A percentile compares a stretch with the other conserved stretches of the same genome.
Evolutionary conservation across 2,329 filamentous ascomycete genomes (phyloP).

Genomic region (Penicillium sp.): DNA sequence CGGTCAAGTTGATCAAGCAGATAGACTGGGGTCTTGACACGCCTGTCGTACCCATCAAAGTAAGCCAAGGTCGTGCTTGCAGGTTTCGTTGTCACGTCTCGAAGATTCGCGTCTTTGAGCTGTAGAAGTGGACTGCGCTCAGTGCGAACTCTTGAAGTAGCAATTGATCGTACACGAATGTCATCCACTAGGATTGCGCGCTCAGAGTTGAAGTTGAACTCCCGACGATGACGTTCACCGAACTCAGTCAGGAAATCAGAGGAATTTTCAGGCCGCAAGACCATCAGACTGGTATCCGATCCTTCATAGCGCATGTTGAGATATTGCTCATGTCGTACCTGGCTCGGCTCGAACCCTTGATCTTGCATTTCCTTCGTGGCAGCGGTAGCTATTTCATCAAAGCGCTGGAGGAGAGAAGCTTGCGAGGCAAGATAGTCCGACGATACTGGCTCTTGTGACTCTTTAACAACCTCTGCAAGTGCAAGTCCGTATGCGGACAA

Average conservation of each 20-base stretch:
- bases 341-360: constrained; percentile 40
- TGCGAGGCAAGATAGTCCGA: constrained; percentile 46
- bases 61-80: constrained; percentile 43
- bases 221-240: constrained; percentile 76
- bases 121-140: constrained; percentile 66
- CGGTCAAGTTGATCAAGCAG: constrained; percentile 31
- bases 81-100: constrained; percentile 56
- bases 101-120: constrained; percentile 37
- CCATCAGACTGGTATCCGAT: constrained; percentile 46
- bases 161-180: constrained; percentile 79
- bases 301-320: constrained; percentile 48
- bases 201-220: constrained; percentile 85
- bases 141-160: constrained; percentile 55
- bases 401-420: constrained; percentile 56
- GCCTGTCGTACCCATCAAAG: constrained; percentile 28
- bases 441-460: constrained; percentile 61
- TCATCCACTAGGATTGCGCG: constrained; percentile 85
- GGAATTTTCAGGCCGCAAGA: constrained; percentile 61
- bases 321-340: constrained; percentile 41
- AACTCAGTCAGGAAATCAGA: constrained; percentile 82
- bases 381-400: constrained; percentile 68
- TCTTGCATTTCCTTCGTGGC: constrained; percentile 35
- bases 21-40: constrained; percentile 34
- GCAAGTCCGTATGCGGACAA: constrained; percentile 91
- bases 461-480: constrained; percentile 85